These are phyloP conservation scores for Schizopora paradoxa DNA, from an alignment of 1,284 basidiomycete genomes.

Conservation along the genomic window DNA sequence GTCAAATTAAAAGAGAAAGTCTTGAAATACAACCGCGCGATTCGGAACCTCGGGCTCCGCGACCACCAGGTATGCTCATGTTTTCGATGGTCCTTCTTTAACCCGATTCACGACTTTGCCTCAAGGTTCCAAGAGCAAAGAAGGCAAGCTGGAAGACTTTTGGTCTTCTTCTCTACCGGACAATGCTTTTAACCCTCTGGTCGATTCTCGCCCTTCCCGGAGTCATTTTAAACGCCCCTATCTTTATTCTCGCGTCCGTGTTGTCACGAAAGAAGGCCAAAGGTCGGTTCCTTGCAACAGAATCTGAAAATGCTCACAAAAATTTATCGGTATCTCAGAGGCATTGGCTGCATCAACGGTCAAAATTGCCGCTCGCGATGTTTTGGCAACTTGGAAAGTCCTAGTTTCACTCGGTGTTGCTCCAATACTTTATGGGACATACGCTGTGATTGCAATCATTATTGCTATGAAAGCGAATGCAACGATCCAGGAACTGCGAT, in stretches of 20 bases:
- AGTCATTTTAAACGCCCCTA: conserved; percentile 91
- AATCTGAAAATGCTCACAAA: conserved; percentile 3
- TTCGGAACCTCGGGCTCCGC: conserved; percentile 91
- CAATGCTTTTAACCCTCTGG: conserved; percentile 82
- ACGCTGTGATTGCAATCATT: conserved; percentile 77
- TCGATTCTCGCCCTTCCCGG: conserved; percentile 87
- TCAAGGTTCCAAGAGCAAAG: conserved; percentile 73
- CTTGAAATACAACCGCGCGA: conserved; percentile 88
- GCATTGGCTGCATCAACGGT: conserved; percentile 95
- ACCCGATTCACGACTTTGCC: conserved; percentile 6
- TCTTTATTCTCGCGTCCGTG: conserved; percentile 89
- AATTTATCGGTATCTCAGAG: conserved; percentile 48
- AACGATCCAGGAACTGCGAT: conserved; percentile 61
- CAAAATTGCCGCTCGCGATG: conserved; percentile 93
- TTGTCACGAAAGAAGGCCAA: conserved; percentile 90
- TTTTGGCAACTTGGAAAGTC: conserved; percentile 97
- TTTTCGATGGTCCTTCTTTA: not conserved
- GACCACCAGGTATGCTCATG: conserved; percentile 81
- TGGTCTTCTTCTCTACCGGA: conserved; percentile 81
- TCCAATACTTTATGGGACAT: conserved; percentile 83
- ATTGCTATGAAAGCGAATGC: conserved; percentile 69
- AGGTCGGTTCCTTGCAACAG: conserved; percentile 44
- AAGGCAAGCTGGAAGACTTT: conserved; percentile 86
- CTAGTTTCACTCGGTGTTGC: conserved; percentile 90
- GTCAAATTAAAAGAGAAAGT: conserved; percentile 80